Evolutionary conservation across 2,329 filamentous ascomycete species (phyloP), one percentile per base, ranked within the genome.

Genomic region (Parastagonospora nodorum): DNA sequence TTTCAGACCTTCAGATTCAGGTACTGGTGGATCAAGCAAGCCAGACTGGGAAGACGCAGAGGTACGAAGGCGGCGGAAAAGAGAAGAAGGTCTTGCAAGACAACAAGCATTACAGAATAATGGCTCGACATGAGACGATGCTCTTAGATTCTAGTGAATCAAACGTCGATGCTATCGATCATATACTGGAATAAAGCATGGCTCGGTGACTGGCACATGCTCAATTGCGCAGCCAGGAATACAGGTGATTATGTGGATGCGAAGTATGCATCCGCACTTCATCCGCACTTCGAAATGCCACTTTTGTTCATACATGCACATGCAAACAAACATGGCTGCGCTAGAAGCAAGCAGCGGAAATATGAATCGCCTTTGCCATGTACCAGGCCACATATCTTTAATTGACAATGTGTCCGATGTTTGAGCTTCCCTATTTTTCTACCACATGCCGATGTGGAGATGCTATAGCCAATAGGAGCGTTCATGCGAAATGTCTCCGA

Each of bases 61-160:
- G 32, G 57, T 53, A 9, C 66, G 76, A 53, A 72, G 66, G 45
- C 65, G 65, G 19, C 67, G 76, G 12, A 77, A 77, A 60, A 68
- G 74, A 51, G 69, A 68, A 39, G 76, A 78, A 57, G 76, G 76
- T 1, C 51, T 90, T 50, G 77, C 71, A 56, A 78, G 77, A 58
- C 81, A 79, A 84, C 62, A 61, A 51, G 64, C 59, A 33, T 31
- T 71, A 24, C 61, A 59, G 33, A 40, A 47, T 28, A 8, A 14
- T 42, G 12, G 19, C n/a, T 11, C n/a, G 6, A 10, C 29, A 42
- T n/a, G 4, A 16, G 15, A 31, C 14, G 16, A 39, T 19, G 2
- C 30, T 24, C 5, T 24, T 3, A 24, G 19, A 24, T 24, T 5
- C 5, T 24, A 24, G 19, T 24, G 19, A 24, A 24, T 24, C 19